Conservation (phyloP, 441 rosid genomes). For the Populus tomentosa region DNA sequence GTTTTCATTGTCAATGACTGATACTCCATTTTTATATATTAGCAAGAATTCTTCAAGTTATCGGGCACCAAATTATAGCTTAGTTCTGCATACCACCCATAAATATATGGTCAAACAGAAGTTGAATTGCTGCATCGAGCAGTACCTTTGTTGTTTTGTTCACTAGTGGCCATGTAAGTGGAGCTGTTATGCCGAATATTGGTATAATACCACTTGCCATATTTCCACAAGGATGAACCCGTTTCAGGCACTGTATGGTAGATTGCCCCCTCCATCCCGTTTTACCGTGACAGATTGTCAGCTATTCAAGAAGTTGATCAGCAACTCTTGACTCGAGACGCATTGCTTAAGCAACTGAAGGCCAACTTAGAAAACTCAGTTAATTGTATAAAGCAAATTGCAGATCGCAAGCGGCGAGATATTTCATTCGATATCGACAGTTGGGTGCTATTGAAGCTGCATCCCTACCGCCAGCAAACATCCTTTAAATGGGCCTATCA, state of each 20-base stretch:
- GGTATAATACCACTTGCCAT: neutral
- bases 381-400: no score
- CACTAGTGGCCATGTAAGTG: neutral
- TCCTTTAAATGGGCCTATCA: no score
- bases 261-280: fast-evolving
- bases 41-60: neutral
- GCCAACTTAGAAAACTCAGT: no score
- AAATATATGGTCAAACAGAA: no score
- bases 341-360: no score
- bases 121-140: neutral
- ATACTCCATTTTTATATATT: neutral
- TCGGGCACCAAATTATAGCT: neutral
- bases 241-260: neutral
- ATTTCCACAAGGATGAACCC: neutral
- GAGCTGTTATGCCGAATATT: neutral
- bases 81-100: neutral
- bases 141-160: neutral
- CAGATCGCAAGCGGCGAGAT: no score
- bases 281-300: no score
- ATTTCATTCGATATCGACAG: no score
- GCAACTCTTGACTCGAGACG: no score
- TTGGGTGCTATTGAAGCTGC: no score
- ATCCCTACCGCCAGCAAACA: no score
- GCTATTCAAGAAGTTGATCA: no score
- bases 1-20: neutral